phyloP scores from a whole-genome alignment of 2,329 filamentous ascomycete genomes.

The Diaporthe citriasiana region DNA sequence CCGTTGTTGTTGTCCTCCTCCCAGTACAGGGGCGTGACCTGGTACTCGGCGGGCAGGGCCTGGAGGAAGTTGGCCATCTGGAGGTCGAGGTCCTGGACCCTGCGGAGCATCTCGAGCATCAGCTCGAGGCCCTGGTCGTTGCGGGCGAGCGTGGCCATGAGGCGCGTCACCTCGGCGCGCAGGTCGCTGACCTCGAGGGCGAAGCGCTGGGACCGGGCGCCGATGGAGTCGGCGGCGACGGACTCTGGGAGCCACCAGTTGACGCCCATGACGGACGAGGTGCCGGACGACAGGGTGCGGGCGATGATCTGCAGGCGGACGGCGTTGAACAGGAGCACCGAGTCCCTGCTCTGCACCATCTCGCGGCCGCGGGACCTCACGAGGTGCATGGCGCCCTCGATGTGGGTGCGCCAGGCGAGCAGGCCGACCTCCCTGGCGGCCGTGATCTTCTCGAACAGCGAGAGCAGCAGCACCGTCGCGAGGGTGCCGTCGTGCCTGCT shows the following conservation, averaged over 20 bases:
- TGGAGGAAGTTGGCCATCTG: slow-evolving; percentile 67
- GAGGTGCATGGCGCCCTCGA: slow-evolving; percentile 72
- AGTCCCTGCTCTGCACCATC: slow-evolving; percentile 66
- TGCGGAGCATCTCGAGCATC: slow-evolving; percentile 66
- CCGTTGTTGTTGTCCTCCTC: too few relatives aligned
- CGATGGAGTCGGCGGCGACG: slow-evolving; percentile 61
- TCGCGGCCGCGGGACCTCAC: slow-evolving; percentile 69
- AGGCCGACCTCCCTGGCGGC: slow-evolving; percentile 67
- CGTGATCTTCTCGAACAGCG: slow-evolving; percentile 71
- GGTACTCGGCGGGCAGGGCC: slow-evolving; percentile 63
- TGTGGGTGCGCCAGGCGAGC: slow-evolving; percentile 73
- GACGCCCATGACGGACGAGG: slow-evolving; percentile 64
- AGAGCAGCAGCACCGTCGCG: slow-evolving; percentile 70
- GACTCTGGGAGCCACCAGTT: slow-evolving; percentile 73
- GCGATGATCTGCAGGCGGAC: slow-evolving; percentile 74
- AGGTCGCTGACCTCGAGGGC: slow-evolving; percentile 68
- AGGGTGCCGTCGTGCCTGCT: slow-evolving; percentile 69
- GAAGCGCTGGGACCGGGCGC: slow-evolving; percentile 62
- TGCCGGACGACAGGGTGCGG: slow-evolving; percentile 67
- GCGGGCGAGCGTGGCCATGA: slow-evolving; percentile 62
- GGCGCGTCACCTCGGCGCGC: slow-evolving; percentile 65
- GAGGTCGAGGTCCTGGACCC: slow-evolving; percentile 66
- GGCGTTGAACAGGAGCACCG: slow-evolving; percentile 69
- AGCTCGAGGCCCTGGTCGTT: slow-evolving; percentile 64
- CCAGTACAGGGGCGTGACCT: slow-evolving; percentile 68